These are phyloP conservation scores for Trichoderma erinaceum DNA, from an alignment of 495 filamentous ascomycete species.

Conservation along the genomic window DNA sequence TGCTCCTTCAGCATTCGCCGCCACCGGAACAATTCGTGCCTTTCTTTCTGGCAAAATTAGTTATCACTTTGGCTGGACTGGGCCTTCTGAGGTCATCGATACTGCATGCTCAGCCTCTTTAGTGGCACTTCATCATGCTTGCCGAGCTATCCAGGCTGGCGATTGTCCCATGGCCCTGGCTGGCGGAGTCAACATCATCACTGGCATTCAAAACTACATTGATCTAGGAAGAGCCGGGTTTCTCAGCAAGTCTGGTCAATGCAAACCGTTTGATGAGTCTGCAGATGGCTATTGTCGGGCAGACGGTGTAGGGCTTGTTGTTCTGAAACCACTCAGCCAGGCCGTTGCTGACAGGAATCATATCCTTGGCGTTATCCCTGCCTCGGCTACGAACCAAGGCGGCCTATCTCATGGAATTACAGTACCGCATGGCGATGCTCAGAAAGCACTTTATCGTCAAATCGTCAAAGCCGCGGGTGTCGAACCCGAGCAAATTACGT, in stretches of 20 bases:
- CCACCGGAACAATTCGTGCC: constrained; percentile 23
- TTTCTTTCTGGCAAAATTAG: constrained; percentile 41
- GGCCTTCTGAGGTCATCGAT: constrained; percentile 34
- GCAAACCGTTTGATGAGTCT: constrained; percentile 31
- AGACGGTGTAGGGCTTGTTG: constrained; percentile 48
- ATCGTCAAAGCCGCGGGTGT: constrained; percentile 18
- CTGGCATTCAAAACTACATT: constrained; percentile 24
- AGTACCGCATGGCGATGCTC: constrained; percentile 32
- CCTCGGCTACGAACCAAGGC: constrained; percentile 43
- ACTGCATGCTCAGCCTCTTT: constrained; percentile 47
- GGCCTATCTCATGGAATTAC: constrained; percentile 29
- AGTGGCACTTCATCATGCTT: constrained; percentile 42
- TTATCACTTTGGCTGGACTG: constrained; percentile 36
- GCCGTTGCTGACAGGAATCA: constrained; percentile 38
- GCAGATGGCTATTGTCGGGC: constrained; percentile 56
- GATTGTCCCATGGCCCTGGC: constrained; percentile 31
- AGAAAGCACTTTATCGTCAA: constrained; percentile 29
- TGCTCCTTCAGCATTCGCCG: constrained; percentile 24
- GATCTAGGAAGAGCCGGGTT: constrained; percentile 38
- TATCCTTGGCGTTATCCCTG: constrained; percentile 49
- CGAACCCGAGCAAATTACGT: constrained; percentile 29
- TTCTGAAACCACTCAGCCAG: constrained; percentile 45
- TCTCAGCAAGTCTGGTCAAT: constrained; percentile 32
- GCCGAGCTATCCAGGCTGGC: constrained; percentile 38
- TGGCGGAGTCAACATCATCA: constrained; percentile 23